phyloP scores from a whole-genome alignment of 2,329 filamentous ascomycete genomes.

The Clarireedia sp. region DNA sequence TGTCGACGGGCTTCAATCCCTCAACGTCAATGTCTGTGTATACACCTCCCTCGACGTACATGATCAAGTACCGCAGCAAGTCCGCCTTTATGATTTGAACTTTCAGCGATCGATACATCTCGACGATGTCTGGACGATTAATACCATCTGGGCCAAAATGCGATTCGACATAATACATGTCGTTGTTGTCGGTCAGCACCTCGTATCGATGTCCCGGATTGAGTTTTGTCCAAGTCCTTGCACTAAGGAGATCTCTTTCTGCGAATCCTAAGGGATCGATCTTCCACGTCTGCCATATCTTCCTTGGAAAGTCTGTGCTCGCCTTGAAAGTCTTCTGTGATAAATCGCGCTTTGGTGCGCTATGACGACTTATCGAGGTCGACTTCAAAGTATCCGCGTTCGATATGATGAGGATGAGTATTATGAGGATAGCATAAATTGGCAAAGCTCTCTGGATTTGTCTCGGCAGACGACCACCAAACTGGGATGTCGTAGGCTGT shows the following conservation, averaged over 20 bases:
- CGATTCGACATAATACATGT: slow-evolving; percentile 58
- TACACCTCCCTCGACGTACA: slow-evolving; percentile 56
- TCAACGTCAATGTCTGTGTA: slow-evolving; percentile 54
- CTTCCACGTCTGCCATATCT: slow-evolving; percentile 76
- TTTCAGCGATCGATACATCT: slow-evolving; percentile 49
- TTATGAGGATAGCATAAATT: slow-evolving; percentile 19
- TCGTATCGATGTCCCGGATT: slow-evolving; percentile 53
- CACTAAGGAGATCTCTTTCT: slow-evolving; percentile 50
- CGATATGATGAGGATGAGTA: slow-evolving; percentile 22
- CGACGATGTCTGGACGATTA: slow-evolving; percentile 58
- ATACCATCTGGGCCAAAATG: slow-evolving; percentile 58
- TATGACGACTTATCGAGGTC: slow-evolving; percentile 7
- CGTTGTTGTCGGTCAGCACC: slow-evolving; percentile 54
- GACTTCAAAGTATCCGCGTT: slow-evolving; percentile 14
- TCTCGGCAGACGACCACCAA: slow-evolving; percentile 34
- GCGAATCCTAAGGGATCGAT: slow-evolving; percentile 59
- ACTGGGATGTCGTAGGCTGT: slow-evolving; percentile 6
- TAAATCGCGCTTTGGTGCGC: slow-evolving; percentile 6
- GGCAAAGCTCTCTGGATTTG: slow-evolving; percentile 24
- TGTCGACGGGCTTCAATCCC: slow-evolving; percentile 41
- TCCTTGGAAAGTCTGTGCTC: slow-evolving; percentile 44
- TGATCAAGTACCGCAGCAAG: slow-evolving; percentile 55
- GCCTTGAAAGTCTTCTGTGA: background rate
- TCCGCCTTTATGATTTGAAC: slow-evolving; percentile 60
- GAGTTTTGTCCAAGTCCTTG: slow-evolving; percentile 57